These are phyloP conservation scores for Dalechampia spathulata DNA, from an alignment of 441 rosid genomes.

Conservation along the genomic window DNA sequence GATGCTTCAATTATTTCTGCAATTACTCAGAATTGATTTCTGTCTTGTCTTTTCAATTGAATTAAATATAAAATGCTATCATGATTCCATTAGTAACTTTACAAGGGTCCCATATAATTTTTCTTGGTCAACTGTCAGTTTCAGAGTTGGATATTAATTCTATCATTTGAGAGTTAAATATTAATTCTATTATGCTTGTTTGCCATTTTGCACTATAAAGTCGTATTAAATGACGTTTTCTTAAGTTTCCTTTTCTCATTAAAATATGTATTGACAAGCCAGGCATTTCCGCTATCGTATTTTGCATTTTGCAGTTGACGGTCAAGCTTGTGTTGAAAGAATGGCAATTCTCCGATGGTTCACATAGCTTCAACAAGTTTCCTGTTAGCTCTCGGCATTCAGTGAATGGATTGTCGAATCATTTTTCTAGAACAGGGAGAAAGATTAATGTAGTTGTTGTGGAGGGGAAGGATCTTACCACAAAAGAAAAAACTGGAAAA, in stretches of 20 bases:
- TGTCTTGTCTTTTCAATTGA: no score
- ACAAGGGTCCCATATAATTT: background rate
- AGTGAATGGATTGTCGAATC: slow-evolving; percentile 44
- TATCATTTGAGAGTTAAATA: background rate
- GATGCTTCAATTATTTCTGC: background rate
- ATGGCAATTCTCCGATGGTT: slow-evolving; percentile 95
- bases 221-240: background rate
- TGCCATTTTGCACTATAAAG: background rate
- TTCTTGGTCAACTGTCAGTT: background rate
- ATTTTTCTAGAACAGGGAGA: slow-evolving; percentile 61
- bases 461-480: slow-evolving; percentile 59
- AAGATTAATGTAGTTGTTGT: slow-evolving; percentile 50
- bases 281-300: slow-evolving; percentile 1
- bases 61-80: no score
- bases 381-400: slow-evolving; percentile 38
- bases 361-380: slow-evolving; percentile 52
- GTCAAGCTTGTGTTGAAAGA: slow-evolving; percentile 78
- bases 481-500: slow-evolving; percentile 60
- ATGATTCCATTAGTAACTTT: background rate
- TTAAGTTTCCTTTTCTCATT: background rate
- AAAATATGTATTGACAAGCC: background rate
- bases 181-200: background rate
- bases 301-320: slow-evolving; percentile 44
- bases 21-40: no score
- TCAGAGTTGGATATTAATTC: background rate